A percentile compares a stretch with the other conserved stretches of the same genome.
These are phyloP conservation scores for Piloderma croceum DNA, from an alignment of 768 basidiomycete genomes.

Conservation along the genomic window DNA sequence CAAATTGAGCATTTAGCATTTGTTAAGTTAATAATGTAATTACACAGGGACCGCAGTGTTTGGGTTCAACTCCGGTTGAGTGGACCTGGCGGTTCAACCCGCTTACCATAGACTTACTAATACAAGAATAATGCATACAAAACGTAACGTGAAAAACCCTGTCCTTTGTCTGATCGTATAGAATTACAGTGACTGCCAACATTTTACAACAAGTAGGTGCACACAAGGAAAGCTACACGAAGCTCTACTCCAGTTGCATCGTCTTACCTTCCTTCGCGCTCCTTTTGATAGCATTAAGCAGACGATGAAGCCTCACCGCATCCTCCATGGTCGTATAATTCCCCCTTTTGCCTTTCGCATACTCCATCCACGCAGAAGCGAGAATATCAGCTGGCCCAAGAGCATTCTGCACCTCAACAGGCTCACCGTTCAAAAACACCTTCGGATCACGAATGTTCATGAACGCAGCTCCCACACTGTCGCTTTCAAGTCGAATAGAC, in stretches of 20 bases:
- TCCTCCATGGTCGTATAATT: conserved; percentile 25
- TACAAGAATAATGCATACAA: no score
- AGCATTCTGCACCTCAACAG: conserved; percentile 12
- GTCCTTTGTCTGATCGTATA: no score
- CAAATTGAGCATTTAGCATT: no score
- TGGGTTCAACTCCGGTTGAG: no score
- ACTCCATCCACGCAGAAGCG: conserved; percentile 18
- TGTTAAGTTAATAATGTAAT: no score
- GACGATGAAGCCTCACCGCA: conserved; percentile 17
- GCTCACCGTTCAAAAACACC: conserved; percentile 28
- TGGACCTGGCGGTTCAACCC: no score
- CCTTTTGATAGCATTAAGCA: conserved; percentile 20
- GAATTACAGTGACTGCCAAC: no score
- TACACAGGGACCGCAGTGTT: no score
- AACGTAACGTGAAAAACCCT: no score
- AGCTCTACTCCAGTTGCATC: background rate
- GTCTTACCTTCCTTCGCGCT: conserved; percentile 18
- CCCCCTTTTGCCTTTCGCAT: conserved; percentile 17
- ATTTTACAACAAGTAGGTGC: no score
- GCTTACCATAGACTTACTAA: no score
- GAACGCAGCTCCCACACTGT: conserved; percentile 7
- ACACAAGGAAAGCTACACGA: no score
- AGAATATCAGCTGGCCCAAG: conserved; percentile 6
- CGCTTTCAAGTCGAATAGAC: conserved; percentile 20
- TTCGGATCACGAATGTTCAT: conserved; percentile 20